Conservation (phyloP, 176 grass and related monocot genomes). For the Carex pumila region DNA sequence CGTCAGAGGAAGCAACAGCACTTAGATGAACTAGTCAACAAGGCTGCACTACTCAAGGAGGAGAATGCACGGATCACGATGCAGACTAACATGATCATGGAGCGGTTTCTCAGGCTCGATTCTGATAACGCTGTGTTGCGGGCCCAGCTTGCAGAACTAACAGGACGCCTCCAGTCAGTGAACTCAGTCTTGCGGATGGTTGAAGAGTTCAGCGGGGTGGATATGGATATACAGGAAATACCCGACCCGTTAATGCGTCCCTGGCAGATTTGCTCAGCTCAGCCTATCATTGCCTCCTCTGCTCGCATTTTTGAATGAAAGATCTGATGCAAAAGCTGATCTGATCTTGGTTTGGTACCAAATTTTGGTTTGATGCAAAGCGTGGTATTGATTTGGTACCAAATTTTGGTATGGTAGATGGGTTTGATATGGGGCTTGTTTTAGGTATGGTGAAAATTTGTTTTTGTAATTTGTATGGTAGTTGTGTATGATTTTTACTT, state of each 20-base stretch:
- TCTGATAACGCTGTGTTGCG: constrained; percentile 64
- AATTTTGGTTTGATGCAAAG: constrained; percentile 10
- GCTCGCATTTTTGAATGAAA: constrained; percentile 38
- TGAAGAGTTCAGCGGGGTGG: constrained; percentile 71
- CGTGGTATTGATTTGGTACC: background rate
- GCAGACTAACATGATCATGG: constrained; percentile 37
- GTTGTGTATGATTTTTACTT: background rate
- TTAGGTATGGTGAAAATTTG: background rate
- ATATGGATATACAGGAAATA: constrained; percentile 77
- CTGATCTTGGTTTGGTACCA: background rate
- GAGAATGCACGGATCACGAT: constrained; percentile 50
- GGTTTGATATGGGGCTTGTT: background rate
- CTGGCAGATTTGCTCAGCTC: constrained; percentile 60
- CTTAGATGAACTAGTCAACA: constrained; percentile 65
- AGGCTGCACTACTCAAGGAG: constrained; percentile 53
- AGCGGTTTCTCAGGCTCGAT: constrained; percentile 39
- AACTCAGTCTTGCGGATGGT: constrained; percentile 65
- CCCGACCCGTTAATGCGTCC: constrained; percentile 54
- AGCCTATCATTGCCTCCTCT: constrained; percentile 40
- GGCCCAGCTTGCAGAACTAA: constrained; percentile 46
- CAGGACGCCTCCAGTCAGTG: constrained; percentile 62
- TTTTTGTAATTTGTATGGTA: background rate
- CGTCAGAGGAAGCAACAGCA: constrained; percentile 90
- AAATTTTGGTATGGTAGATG: background rate
- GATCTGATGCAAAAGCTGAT: background rate